Conservation (phyloP, 768 basidiomycete genomes). For the Mycena olivaceomarginata region DNA sequence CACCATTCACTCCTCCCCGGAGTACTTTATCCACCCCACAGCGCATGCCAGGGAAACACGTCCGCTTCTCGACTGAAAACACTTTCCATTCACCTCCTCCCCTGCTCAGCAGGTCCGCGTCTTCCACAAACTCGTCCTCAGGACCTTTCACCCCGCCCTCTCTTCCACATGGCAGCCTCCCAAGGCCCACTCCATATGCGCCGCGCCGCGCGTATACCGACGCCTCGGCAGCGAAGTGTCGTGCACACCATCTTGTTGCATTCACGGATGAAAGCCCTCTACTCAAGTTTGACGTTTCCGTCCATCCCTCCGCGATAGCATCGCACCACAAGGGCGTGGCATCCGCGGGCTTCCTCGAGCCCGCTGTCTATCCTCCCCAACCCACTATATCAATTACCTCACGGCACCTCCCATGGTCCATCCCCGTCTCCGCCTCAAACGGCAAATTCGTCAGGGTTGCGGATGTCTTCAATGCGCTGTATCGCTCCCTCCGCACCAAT, state of each 20-base stretch:
- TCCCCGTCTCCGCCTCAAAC: conserved; percentile 43
- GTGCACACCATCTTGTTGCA: conserved; percentile 27
- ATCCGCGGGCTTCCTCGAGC: conserved; percentile 24
- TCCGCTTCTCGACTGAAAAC: conserved; percentile 29
- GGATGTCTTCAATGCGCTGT: conserved; percentile 60
- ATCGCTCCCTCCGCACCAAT: conserved; percentile 57
- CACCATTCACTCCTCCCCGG: background rate
- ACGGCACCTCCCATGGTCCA: conserved; percentile 42
- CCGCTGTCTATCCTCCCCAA: conserved; percentile 38
- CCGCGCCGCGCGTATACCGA: conserved; percentile 29
- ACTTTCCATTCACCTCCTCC: conserved; percentile 28
- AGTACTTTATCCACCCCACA: background rate
- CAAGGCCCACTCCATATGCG: conserved; percentile 20
- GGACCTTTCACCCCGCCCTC: conserved; percentile 33
- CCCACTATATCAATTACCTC: conserved; percentile 27
- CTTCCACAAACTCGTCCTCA: conserved; percentile 1
- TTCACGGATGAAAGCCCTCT: background rate
- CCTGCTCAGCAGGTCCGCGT: conserved; percentile 4
- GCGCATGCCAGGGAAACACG: conserved; percentile 33
- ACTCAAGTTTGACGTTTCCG: conserved; percentile 28
- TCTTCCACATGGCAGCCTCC: conserved; percentile 22
- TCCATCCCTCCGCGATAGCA: conserved; percentile 28
- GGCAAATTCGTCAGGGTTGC: conserved; percentile 56
- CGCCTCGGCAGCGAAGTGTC: background rate
- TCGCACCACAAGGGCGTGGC: conserved; percentile 16